Evolutionary conservation across 1,139 yeast species (phyloP).

Genomic region (Taiozyma sp.): DNA sequence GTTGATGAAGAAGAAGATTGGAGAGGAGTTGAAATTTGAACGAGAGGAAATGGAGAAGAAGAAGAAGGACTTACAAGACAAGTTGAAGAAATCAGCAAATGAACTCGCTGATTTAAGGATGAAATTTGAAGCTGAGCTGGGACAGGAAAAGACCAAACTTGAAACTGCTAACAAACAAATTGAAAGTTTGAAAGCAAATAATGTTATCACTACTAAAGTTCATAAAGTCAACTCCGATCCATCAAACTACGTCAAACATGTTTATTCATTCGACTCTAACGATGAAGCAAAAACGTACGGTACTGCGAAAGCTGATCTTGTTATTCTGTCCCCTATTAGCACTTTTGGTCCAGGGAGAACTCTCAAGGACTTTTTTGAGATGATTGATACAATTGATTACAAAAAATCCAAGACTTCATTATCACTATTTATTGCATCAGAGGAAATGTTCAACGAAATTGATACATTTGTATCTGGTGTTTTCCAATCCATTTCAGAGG

Average conservation of each 20-base stretch:
- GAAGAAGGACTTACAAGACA: slow-evolving; percentile 7
- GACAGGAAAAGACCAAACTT: slow-evolving; percentile 7
- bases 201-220: not conserved
- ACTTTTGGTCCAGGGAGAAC: slow-evolving; percentile 9
- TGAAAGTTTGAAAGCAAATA: not conserved
- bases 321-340: slow-evolving; percentile 10
- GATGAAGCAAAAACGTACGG: slow-evolving; percentile 3
- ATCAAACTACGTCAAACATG: slow-evolving; percentile 1
- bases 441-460: slow-evolving; percentile 5
- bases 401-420: slow-evolving; percentile 12
- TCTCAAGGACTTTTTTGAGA: slow-evolving; percentile 10
- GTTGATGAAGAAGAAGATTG: slow-evolving; percentile 16
- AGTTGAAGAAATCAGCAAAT: slow-evolving; percentile 4
- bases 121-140: slow-evolving; percentile 1
- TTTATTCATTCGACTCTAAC: slow-evolving; percentile 7
- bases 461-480: slow-evolving; percentile 4
- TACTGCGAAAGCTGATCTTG: slow-evolving; percentile 11
- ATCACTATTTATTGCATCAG: slow-evolving; percentile 12
- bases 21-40: slow-evolving; percentile 13
- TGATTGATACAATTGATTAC: slow-evolving; percentile 5
- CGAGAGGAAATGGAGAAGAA: slow-evolving; percentile 8
- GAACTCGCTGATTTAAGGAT: slow-evolving; percentile 1
- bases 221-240: not conserved
- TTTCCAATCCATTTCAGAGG: slow-evolving; percentile 3
- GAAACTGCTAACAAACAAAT: not conserved